Evolutionary conservation across 148 eudicot genomes (phyloP), one percentile per base, ranked within the genome.

Genomic region (Rhododendron simsii): DNA sequence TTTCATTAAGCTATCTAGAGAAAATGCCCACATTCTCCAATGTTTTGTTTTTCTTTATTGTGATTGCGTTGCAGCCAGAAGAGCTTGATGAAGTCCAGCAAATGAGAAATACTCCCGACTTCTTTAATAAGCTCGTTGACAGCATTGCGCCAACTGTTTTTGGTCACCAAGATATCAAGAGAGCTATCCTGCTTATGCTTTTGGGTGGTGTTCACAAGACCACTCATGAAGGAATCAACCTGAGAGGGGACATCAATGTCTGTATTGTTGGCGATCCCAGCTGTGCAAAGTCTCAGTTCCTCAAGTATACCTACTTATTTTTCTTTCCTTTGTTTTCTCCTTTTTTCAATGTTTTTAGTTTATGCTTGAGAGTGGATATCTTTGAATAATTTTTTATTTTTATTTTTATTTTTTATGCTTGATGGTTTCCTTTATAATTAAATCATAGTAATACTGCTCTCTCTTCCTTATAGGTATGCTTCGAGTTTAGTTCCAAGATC

Each of bases 211-310:
- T 98, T 84, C 99, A 98, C 88, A 98, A 98, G 93, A 77, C 88
- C 65, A 98, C 99, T 51, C 91, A 93, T 78, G 99, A 98, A 93
- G 98, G 99, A 75, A 98, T 98, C 86, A 98, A 98, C 85, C 90
- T 98, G 85, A 95, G 99, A 87, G 99, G 99, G 50, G 99, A 98
- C 85, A 94, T 98, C 77, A 98, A 98, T 89, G 98, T 98, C 81
- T 98, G 99, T 87, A 94, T 98, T 88, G 99, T 98, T 81, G 99
- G 99, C 45, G 99, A 98, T 90, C 99, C 99, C 85, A 95, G 99
- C 87, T 98, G 99, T 89, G 99, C 99, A 65, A 98, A 98, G 88
- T 98, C 99, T 79, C 99, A 98, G 90, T 98, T 98, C 84, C 98
- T 98, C 88, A 98, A 98, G 99, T 98, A 93, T 84, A 83, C 20